Base-by-base conservation (phyloP, 805 yeast species). In the Saccharomycopsis guyanensis region DNA sequence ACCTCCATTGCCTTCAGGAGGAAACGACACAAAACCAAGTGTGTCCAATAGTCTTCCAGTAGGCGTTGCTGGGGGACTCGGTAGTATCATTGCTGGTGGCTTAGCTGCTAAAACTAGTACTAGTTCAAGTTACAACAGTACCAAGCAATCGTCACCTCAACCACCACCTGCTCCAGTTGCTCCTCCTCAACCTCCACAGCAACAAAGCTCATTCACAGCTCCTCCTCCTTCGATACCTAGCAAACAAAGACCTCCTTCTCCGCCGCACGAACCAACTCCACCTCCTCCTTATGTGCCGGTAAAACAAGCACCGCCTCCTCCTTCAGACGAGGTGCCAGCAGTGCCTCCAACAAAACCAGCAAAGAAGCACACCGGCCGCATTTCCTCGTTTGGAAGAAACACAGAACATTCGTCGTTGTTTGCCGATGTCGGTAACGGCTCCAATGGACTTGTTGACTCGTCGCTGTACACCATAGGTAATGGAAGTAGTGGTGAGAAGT, bases 401-500 rank as follows among this genome's bases (percentile, higher is more conserved):
- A 27, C 45, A n/a, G 42, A 52, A 29, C 49, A 59, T 43, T 31
- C 67, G 43, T 29, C 63, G 55, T 23, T 65, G 55, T n/a, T 63
- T 62, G 39, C 57, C 57, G 35, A 57, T 53, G 29, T 49, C 48
- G 43, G 53, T 52, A 43, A 52, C 29, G 56, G 51, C 47, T 55
- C 57, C 20, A 57, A 53, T 32, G 57, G 50, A 36, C 76, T 76
- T 47, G 75, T 80, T 19, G 80, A 80, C 44, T 78, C 81, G 0
- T 77, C 82, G 56, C 71, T 81, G 1, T 81, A 80, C 58, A 81
- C 87, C 0, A 78, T 81, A 47, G 64, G 72, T n/a, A 63, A 69
- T 5, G 59, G 62, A 15, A 59, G 57, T 31, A 53, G 47, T 12
- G 22, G 36, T n/a, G 24, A 33, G 27, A 62, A 57, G 42, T 53